These are phyloP conservation scores for Tetraselmis striata DNA, from an alignment of 139 green algal genomes.

Conservation along the genomic window DNA sequence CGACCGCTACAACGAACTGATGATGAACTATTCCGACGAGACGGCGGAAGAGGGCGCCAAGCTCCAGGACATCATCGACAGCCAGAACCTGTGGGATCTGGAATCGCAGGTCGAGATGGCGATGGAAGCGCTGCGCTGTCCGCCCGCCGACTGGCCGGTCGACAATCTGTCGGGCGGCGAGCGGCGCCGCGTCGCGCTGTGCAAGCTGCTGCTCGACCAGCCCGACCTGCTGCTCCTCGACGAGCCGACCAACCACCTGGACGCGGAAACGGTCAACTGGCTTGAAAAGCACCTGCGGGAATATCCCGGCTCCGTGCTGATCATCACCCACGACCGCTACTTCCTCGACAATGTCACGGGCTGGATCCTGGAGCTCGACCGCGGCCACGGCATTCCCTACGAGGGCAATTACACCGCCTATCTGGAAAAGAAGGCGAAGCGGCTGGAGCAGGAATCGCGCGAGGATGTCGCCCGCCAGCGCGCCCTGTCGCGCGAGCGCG, in stretches of 20 bases:
- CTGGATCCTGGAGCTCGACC: slow-evolving; percentile 77
- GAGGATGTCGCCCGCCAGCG: slow-evolving; percentile 40
- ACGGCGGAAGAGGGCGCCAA: too few species aligned
- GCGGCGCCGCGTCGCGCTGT: slow-evolving; percentile 77
- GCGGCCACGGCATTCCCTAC: slow-evolving; percentile 66
- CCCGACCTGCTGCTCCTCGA: slow-evolving; percentile 86
- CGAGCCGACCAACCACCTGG: slow-evolving; percentile 73
- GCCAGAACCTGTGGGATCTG: slow-evolving; percentile 73
- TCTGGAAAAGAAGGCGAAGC: slow-evolving; percentile 52
- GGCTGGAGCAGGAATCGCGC: slow-evolving; percentile 34
- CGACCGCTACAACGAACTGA: too few species aligned
- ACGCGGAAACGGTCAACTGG: slow-evolving; percentile 59
- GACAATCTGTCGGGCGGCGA: slow-evolving; percentile 62
- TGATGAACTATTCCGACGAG: too few species aligned
- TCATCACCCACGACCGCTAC: slow-evolving; percentile 78
- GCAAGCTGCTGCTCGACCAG: slow-evolving; percentile 66
- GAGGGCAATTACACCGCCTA: slow-evolving; percentile 77
- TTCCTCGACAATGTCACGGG: slow-evolving; percentile 37
- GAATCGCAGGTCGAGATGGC: slow-evolving; percentile 63
- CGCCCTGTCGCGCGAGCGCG: slow-evolving; percentile 51
- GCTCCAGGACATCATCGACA: slow-evolving; percentile 63
- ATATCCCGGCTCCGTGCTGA: slow-evolving; percentile 49
- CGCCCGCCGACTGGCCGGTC: slow-evolving; percentile 47
- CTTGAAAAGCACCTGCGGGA: slow-evolving; percentile 65
- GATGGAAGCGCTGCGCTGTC: slow-evolving; percentile 70